phyloP scores from a whole-genome alignment of 768 basidiomycete genomes.

The Lactarius pseudohatsudake region DNA sequence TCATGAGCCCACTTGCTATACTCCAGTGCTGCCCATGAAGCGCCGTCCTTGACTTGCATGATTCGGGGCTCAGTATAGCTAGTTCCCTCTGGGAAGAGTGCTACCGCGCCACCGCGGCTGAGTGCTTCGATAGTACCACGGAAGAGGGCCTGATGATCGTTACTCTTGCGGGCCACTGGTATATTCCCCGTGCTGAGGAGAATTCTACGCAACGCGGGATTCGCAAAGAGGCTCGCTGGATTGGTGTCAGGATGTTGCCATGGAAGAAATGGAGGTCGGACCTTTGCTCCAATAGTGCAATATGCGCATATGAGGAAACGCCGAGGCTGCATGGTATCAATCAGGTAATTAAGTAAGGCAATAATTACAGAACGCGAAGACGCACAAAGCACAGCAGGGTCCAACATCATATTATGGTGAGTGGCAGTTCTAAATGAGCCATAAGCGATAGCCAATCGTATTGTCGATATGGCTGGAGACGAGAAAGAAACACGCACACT shows the following conservation, averaged over 20 bases:
- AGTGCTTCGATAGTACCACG: constrained; percentile 87
- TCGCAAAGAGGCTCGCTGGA: constrained; percentile 69
- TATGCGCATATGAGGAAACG: constrained; percentile 77
- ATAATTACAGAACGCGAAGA: constrained; percentile 30
- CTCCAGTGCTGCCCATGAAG: constrained; percentile 93
- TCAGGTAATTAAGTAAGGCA: constrained; percentile 28
- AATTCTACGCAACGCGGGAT: constrained; percentile 71
- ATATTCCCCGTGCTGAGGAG: constrained; percentile 93
- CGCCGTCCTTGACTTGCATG: constrained; percentile 91
- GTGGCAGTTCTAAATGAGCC: constrained; percentile 61
- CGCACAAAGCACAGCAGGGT: constrained; percentile 80
- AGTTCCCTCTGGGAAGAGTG: constrained; percentile 92
- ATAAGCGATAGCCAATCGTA: constrained; percentile 13
- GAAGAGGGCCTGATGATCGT: constrained; percentile 87
- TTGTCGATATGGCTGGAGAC: not conserved
- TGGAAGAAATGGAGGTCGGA: constrained; percentile 33
- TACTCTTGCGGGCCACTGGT: constrained; percentile 92
- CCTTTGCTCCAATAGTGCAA: constrained; percentile 97
- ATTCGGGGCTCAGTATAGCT: constrained; percentile 93
- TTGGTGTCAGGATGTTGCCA: constrained; percentile 21
- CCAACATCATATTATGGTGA: constrained; percentile 96
- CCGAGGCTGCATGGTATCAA: constrained; percentile 54
- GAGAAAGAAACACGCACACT: constrained; percentile 57
- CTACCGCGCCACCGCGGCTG: constrained; percentile 76
- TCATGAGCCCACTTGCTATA: constrained; percentile 78